Evolutionary conservation across 1,284 basidiomycete species (phyloP), one percentile per base, ranked within the genome.

Genomic region (Cryptococcus depauperatus): DNA sequence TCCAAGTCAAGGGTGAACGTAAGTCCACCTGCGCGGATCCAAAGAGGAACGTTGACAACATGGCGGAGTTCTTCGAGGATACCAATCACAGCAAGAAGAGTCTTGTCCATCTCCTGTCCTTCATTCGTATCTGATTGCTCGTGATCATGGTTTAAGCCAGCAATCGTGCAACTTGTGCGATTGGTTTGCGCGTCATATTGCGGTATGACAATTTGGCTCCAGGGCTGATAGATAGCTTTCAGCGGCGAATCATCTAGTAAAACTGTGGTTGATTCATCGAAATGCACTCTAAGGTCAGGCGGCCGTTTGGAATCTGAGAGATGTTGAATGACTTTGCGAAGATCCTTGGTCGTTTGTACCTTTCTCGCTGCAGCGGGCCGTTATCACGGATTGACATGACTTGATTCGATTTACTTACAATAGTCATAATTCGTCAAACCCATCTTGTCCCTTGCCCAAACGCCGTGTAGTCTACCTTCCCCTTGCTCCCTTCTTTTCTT

Each of bases 361-460:
- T 68, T 67, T 22, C 56, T 38, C 13, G 35, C 43, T 48, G 37
- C 7, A 48, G 27, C 27, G 4, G 34, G 30, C 38, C 41, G 38
- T 35, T 33, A 29, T 37, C 29, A 32, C 25, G 22, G 37, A 11
- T 21, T 33, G 14, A 16, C 33, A n/a, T n/a, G n/a, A n/a, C n/a
- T n/a, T n/a, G n/a, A n/a, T n/a, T n/a, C 26, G 1, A 11, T 13
- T 25, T 19, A 58, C 65, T 48, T 43, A 69, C 66, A 39, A 35
- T 67, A 69, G 23, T 65, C 61, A 6, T 25, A 10, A 7, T 37
- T 33, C 10, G 33, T 52, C 33, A 71, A 41, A n/a, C 57, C 57
- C 64, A 71, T 61, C 43, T 59, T 60, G 45, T 67, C 63, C 29
- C 69, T 56, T 11, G 64, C 63, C 69, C 69, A 71, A 0, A 71